Base-by-base conservation (phyloP, 1,139 yeast genomes). In the Blastobotrys capitulatus region DNA sequence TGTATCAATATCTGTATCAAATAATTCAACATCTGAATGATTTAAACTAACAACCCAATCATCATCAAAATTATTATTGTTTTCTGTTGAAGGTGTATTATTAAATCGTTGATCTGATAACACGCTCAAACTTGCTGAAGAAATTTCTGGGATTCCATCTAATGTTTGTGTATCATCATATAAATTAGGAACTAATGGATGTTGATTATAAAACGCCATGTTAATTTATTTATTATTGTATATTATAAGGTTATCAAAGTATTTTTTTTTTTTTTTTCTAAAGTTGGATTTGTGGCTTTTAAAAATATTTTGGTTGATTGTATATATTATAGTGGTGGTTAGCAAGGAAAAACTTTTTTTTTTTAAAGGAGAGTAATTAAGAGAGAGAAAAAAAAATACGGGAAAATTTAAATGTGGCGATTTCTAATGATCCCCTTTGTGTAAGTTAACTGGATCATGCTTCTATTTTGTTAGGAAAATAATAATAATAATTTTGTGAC, bases 101-200 rank as follows among this genome's bases (percentile, higher is more conserved):
- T 22, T 22, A 7, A 22, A 22, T 13, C 32, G 6, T 29, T 29
- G 32, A 13, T 29, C 32, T 12, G 43, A 19, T 6, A 44, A 19
- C 1, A 44, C 38, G 7, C 43, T 38, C 7, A 44, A 18, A 19
- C 43, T 38, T 6, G 48, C 26, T n/a, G 48, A 35, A 6, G 43
- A 38, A 2, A 44, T 26, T 19, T 44, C 48, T 25, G 48, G 48
- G 8, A 44, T 44, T 5, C 43, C 48, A 29, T 44, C 47, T n/a
- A 25, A 12, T 9, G n/a, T 16, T 13, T 18, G 26, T 32, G 22
- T 20, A n/a, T 35, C 22, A 35, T 35, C 20, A 22, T 26, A 27
- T n/a, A 19, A 32, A 6, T 27, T 19, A 6, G 50, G 50, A n/a
- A 51, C 51, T 38, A 51, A 38, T 10, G 54, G 54, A 37, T 51